Base-by-base conservation (phyloP, 495 filamentous ascomycete species). In the Aspergillus nidulans region DNA sequence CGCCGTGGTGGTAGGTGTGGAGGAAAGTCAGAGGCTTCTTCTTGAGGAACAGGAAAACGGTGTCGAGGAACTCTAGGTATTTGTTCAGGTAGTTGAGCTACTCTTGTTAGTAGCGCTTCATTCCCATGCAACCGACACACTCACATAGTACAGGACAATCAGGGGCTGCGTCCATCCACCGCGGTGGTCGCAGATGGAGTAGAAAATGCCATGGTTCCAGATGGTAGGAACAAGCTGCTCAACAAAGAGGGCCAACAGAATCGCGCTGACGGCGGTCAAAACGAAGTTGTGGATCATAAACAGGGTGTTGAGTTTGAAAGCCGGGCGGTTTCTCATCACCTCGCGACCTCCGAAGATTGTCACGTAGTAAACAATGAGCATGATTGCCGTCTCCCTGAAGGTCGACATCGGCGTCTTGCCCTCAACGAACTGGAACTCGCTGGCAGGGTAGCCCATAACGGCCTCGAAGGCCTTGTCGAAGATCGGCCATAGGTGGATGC, bases 401-500 rank as follows among this genome's bases (percentile, higher is more conserved):
- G 82, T 86, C 44, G 82, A 83, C 64, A 88, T 69, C 19, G 82
- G 77, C 34, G 85, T 88, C 58, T 73, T 62, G 28, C 79, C 81
- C 49, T 76, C 69, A 30, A 73, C 66, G 71, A 88, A 88, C 21
- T 72, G 67, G 67, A 86, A 87, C 23, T 85, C 71, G 58, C 78
- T 76, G 42, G 85, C 74, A 20, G 79, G 74, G 67, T 83, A 85
- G 52, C 92, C 92, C 50, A 78, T 80, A 43, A 89, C 81, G 32
- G 70, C 65, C 68, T 86, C 83, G 73, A 86, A 97, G 63, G 80
- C 84, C 74, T 89, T 84, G 75, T 85, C 86, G 81, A 97, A 98
- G 73, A 94, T 82, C 55, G 94, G 92, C 94, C 94, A 98, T 72
- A 97, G 72, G 40, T 88, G 76, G 56, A 97, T 77, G 66, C 92